Evolutionary conservation across 2,329 filamentous ascomycete species (phyloP).

Genomic region (Diaporthe aspalathi): DNA sequence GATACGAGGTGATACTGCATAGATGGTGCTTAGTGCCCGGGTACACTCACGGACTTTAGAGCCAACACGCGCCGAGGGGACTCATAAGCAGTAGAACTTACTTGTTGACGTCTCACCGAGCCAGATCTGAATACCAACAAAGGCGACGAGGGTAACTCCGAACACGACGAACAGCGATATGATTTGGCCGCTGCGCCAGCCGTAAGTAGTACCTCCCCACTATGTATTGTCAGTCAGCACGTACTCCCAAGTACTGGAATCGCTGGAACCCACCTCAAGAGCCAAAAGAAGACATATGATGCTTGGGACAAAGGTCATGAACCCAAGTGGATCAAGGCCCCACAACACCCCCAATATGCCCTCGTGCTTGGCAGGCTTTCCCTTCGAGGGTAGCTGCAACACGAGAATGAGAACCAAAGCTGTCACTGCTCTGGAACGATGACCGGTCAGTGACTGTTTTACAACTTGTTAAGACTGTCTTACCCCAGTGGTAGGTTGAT

Average conservation of each 20-base stretch:
- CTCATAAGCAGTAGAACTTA: not conserved
- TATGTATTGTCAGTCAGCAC: constrained; percentile 41
- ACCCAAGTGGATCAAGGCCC: constrained; percentile 44
- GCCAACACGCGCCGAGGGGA: too few relatives aligned
- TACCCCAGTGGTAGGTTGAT: constrained; percentile 15
- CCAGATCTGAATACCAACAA: constrained; percentile 51
- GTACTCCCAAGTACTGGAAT: not conserved
- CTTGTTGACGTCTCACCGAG: constrained; percentile 53
- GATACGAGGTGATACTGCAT: constrained; percentile 54
- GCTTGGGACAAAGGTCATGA: constrained; percentile 46
- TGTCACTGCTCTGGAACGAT: not conserved
- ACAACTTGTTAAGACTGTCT: not conserved
- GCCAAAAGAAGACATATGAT: constrained; percentile 60
- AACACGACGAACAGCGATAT: constrained; percentile 53
- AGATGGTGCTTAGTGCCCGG: not conserved
- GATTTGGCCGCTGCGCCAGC: constrained; percentile 52
- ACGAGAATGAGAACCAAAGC: not conserved
- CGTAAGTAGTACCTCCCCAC: constrained; percentile 56
- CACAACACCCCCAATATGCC: not conserved
- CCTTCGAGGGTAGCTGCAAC: not conserved
- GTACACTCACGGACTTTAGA: not conserved
- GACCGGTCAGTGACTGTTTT: not conserved
- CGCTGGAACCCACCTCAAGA: constrained; percentile 53
- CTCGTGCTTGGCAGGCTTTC: not conserved
- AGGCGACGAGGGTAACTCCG: constrained; percentile 48